A percentile compares a stretch with the other conserved stretches of the same genome.
Conservation (phyloP, 176 grass and related monocot species). For the Rhynchospora tenuis region DNA sequence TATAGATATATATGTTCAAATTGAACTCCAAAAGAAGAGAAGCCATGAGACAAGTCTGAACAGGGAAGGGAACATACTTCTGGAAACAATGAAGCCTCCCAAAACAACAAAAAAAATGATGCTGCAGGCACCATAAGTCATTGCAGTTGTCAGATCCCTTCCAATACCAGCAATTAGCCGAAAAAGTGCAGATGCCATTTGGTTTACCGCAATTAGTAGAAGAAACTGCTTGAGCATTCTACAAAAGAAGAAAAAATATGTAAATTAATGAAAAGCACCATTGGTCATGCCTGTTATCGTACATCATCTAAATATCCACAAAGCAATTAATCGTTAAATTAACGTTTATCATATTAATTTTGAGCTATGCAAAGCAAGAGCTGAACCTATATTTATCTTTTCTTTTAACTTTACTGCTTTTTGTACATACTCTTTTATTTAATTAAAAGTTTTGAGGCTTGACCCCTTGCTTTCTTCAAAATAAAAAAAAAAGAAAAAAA, state of each 20-base stretch:
- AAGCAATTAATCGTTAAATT: too few species aligned
- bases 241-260: neutral
- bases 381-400: too few species aligned
- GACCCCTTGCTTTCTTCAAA: too few species aligned
- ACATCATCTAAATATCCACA: too few species aligned
- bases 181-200: neutral
- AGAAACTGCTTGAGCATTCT: neutral
- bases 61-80: constrained; percentile 24
- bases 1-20: neutral
- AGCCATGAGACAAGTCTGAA: neutral
- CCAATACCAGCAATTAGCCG: constrained; percentile 45
- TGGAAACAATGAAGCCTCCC: constrained; percentile 63
- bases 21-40: neutral
- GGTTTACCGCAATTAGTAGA: neutral
- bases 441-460: too few species aligned
- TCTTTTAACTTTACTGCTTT: too few species aligned
- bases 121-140: constrained; percentile 42
- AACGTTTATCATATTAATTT: neutral
- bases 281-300: too few species aligned
- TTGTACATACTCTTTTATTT: too few species aligned
- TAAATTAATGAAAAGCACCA: too few species aligned
- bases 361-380: too few species aligned
- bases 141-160: constrained; percentile 65
- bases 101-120: constrained; percentile 53
- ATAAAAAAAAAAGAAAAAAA: too few species aligned